Conservation (phyloP, 257 asterid species). For the Echium plantagineum region DNA sequence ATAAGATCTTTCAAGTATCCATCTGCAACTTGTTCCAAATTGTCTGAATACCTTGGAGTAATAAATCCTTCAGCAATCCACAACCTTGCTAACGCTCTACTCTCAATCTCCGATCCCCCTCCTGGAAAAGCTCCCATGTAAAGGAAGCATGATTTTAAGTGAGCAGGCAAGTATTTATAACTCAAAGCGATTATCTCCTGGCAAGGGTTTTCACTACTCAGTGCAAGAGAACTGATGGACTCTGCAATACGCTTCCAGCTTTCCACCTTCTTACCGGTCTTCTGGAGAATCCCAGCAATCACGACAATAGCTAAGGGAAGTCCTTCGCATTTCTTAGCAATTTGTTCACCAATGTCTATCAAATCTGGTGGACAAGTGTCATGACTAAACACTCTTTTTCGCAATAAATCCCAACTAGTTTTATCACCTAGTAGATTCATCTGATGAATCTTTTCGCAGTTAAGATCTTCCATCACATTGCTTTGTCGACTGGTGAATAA, state of each 20-base stretch:
- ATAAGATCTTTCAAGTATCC: slow-evolving; percentile 7
- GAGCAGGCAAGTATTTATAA: neutral
- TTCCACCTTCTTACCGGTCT: neutral
- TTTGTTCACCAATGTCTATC: neutral
- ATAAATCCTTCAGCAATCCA: slow-evolving; percentile 1
- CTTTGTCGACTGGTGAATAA: too few relatives aligned
- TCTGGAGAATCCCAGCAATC: neutral
- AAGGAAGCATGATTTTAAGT: too few relatives aligned
- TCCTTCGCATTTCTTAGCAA: slow-evolving; percentile 11
- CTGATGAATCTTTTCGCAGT: too few relatives aligned
- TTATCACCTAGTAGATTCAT: too few relatives aligned
- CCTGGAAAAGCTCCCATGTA: too few relatives aligned
- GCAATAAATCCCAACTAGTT: too few relatives aligned
- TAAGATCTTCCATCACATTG: too few relatives aligned
- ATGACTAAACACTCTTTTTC: too few relatives aligned
- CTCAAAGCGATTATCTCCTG: neutral
- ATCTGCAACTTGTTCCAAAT: slow-evolving; percentile 2
- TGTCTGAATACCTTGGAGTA: neutral
- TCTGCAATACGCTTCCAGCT: neutral
- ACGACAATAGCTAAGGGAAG: slow-evolving; percentile 1
- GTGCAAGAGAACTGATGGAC: neutral
- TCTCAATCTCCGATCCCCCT: neutral
- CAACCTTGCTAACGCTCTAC: neutral
- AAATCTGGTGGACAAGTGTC: too few relatives aligned
- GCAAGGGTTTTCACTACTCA: neutral